Percentiles rank a stretch among this genome's conserved stretches.
These are phyloP conservation scores for Sporothrix phasma DNA, from an alignment of 2,329 filamentous ascomycete species.

Conservation along the genomic window DNA sequence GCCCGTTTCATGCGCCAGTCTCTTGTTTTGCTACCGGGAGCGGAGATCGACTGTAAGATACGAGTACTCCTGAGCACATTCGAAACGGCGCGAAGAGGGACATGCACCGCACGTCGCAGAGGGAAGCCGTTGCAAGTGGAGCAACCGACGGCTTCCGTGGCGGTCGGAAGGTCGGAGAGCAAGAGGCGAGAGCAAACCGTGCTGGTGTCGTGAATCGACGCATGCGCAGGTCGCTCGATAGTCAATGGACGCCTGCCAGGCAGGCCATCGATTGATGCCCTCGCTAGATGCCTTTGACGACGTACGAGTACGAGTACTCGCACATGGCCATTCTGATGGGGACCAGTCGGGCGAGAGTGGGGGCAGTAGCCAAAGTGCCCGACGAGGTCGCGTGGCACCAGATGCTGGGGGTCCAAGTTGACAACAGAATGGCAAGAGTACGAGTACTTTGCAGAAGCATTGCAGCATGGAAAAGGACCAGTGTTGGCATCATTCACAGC, in stretches of 20 bases:
- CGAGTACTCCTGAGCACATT: neutral
- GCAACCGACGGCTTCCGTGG: neutral
- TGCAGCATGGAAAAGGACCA: no score
- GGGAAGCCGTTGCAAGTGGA: neutral
- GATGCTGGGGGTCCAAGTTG: neutral
- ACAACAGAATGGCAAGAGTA: no score
- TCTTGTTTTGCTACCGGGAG: neutral
- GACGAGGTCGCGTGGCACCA: neutral
- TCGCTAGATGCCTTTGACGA: neutral
- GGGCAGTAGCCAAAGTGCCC: neutral
- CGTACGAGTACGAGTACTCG: no score
- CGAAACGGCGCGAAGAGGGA: neutral
- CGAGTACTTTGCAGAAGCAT: no score
- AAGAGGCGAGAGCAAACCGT: neutral
- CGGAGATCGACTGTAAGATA: neutral
- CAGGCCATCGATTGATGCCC: neutral
- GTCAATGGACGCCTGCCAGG: neutral
- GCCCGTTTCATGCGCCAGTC: neutral
- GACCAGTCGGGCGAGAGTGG: no score
- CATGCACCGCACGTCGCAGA: neutral
- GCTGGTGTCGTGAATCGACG: neutral
- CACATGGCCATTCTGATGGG: no score
- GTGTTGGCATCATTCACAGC: no score
- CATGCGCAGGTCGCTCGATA: neutral
- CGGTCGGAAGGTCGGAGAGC: neutral